Percentiles rank a stretch among this genome's conserved stretches.
Evolutionary conservation across 2,329 filamentous ascomycete genomes (phyloP).

Genomic region (Colletotrichum somersetense): DNA sequence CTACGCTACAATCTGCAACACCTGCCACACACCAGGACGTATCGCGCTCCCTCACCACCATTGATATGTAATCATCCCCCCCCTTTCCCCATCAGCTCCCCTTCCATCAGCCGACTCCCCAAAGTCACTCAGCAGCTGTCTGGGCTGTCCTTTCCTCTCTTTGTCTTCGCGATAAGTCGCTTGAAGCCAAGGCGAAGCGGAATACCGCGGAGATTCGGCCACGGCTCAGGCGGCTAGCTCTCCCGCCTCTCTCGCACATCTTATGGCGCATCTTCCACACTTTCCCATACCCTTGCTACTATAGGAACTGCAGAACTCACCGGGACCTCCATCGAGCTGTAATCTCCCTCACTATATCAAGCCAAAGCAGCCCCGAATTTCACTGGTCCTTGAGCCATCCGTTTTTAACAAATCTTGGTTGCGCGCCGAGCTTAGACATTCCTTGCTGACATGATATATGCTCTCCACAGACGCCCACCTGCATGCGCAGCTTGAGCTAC

Average conservation of each 20-base stretch:
- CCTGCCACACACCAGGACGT: slow-evolving; percentile 25
- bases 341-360: slow-evolving; percentile 17
- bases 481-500: slow-evolving; percentile 59
- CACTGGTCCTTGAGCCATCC: background rate
- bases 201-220: slow-evolving; percentile 2
- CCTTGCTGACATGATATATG: slow-evolving; percentile 39
- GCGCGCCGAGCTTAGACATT: slow-evolving; percentile 12
- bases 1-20: slow-evolving; percentile 30
- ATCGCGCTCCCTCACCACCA: slow-evolving; percentile 8
- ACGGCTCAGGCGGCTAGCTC: slow-evolving; percentile 14
- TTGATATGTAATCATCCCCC: slow-evolving; percentile 38
- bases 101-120: slow-evolving; percentile 9
- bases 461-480: slow-evolving; percentile 48
- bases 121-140: background rate
- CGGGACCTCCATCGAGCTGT: slow-evolving; percentile 10
- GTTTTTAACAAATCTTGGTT: slow-evolving; percentile 10
- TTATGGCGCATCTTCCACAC: slow-evolving; percentile 15
- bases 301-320: slow-evolving; percentile 21
- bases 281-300: slow-evolving; percentile 18
- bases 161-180: background rate
- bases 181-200: slow-evolving; percentile 11
- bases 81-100: slow-evolving; percentile 18
- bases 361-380: slow-evolving; percentile 4
- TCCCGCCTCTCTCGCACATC: slow-evolving; percentile 12
- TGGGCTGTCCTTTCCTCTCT: background rate